Conservation (phyloP, 2,329 filamentous ascomycete species). For the Botryotinia globosa region DNA sequence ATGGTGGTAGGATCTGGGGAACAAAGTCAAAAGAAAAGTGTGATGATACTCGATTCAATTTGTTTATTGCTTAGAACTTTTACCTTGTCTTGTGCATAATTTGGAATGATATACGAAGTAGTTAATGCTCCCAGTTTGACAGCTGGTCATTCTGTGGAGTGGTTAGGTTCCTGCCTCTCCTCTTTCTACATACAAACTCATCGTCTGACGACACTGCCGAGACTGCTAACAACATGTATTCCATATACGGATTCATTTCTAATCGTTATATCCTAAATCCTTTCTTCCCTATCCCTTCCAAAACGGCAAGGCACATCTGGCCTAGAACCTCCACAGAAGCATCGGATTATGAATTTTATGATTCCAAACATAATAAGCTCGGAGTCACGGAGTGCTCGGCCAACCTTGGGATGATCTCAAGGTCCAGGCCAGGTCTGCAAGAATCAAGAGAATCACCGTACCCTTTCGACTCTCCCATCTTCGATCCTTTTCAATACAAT, state of each 20-base stretch:
- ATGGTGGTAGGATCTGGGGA: conserved; percentile 8
- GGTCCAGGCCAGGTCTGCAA: neutral
- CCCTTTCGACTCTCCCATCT: neutral
- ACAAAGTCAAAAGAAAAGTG: neutral
- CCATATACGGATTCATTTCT: neutral
- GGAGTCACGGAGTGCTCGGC: conserved; percentile 7
- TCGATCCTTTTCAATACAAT: neutral
- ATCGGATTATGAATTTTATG: neutral
- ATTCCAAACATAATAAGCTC: neutral
- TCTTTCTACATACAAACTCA: neutral
- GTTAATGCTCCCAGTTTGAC: neutral
- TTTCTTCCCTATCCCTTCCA: neutral
- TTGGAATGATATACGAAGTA: neutral
- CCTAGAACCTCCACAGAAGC: neutral
- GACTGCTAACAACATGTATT: neutral
- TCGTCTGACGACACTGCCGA: neutral
- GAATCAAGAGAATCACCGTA: neutral
- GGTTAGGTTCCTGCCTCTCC: neutral
- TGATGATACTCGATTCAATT: neutral
- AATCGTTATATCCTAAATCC: neutral
- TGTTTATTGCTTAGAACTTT: neutral
- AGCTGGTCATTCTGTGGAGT: conserved; percentile 5
- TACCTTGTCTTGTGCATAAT: neutral
- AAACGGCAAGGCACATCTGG: neutral
- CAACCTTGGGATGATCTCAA: conserved; percentile 9